Evolutionary conservation across 2,329 filamentous ascomycete species (phyloP).

Genomic region (Cytospora leucostoma): DNA sequence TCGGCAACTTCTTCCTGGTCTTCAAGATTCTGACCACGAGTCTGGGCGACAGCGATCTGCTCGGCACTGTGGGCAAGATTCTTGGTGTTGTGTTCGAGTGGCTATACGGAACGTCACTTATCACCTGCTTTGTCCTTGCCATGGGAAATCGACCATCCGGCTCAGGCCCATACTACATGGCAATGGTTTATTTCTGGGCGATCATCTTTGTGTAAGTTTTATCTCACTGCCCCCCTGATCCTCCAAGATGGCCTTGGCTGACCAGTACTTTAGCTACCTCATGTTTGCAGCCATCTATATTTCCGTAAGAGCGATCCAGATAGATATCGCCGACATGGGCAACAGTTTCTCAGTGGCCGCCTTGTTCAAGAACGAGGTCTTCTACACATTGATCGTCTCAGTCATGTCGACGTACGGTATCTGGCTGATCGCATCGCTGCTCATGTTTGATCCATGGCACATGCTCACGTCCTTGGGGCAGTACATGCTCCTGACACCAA

Average conservation of each 20-base stretch:
- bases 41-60: slow-evolving; percentile 66
- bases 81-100: slow-evolving; percentile 92
- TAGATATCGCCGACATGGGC: slow-evolving; percentile 58
- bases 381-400: slow-evolving; percentile 92
- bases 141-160: slow-evolving; percentile 94
- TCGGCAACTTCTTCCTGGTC: slow-evolving; percentile 98
- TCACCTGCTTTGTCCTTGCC: slow-evolving; percentile 92
- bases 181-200: slow-evolving; percentile 98
- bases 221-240: not conserved
- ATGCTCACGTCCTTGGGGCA: slow-evolving; percentile 96
- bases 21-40: slow-evolving; percentile 95
- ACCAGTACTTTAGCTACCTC: slow-evolving; percentile 63
- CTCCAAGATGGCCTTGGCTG: slow-evolving; percentile 29
- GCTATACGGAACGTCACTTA: slow-evolving; percentile 87
- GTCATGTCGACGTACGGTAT: slow-evolving; percentile 90
- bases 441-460: slow-evolving; percentile 99
- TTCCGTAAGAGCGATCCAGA: slow-evolving; percentile 80
- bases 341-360: slow-evolving; percentile 68
- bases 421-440: slow-evolving; percentile 85
- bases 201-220: slow-evolving; percentile 80
- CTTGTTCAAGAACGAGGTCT: slow-evolving; percentile 83
- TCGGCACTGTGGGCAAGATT: slow-evolving; percentile 76
- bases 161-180: slow-evolving; percentile 90
- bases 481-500: slow-evolving; percentile 92
- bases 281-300: slow-evolving; percentile 96